These are phyloP conservation scores for Gaertneriomyces sp. DNA, from an alignment of 192 early-diverging fungal species.

Conservation along the genomic window DNA sequence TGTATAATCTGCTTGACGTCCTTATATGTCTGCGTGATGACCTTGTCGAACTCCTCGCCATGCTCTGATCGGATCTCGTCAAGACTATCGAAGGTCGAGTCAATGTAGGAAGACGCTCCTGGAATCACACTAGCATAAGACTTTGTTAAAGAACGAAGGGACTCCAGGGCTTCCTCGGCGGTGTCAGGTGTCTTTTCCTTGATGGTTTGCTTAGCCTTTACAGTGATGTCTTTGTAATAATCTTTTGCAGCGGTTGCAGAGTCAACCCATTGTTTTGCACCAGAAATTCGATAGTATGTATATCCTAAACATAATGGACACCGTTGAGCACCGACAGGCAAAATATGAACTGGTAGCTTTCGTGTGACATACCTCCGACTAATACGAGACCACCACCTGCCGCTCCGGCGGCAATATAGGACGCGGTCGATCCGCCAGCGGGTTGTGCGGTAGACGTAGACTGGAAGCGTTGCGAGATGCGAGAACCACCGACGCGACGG, in stretches of 20 bases:
- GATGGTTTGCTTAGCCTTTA: background rate
- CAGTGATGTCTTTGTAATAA: conserved; percentile 1
- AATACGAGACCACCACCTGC: background rate
- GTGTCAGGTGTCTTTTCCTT: background rate
- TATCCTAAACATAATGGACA: background rate
- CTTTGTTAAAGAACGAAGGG: background rate
- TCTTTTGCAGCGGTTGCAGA: background rate
- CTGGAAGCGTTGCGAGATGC: conserved; percentile 1
- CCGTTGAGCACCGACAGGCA: background rate
- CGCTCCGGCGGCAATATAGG: background rate
- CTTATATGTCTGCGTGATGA: background rate
- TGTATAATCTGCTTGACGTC: conserved; percentile 4
- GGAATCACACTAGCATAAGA: conserved; percentile 3
- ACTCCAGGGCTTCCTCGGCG: background rate
- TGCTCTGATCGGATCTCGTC: background rate
- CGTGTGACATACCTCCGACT: background rate
- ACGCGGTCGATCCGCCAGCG: background rate
- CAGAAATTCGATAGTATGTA: background rate
- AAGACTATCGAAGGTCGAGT: background rate
- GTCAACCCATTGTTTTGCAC: background rate
- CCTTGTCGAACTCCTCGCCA: background rate
- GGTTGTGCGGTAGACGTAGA: background rate
- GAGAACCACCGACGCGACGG: background rate
- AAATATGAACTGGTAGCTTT: background rate
- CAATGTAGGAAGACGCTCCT: background rate